Conservation (phyloP, 2,329 filamentous ascomycete genomes). For the Paecilomyces sp. region DNA sequence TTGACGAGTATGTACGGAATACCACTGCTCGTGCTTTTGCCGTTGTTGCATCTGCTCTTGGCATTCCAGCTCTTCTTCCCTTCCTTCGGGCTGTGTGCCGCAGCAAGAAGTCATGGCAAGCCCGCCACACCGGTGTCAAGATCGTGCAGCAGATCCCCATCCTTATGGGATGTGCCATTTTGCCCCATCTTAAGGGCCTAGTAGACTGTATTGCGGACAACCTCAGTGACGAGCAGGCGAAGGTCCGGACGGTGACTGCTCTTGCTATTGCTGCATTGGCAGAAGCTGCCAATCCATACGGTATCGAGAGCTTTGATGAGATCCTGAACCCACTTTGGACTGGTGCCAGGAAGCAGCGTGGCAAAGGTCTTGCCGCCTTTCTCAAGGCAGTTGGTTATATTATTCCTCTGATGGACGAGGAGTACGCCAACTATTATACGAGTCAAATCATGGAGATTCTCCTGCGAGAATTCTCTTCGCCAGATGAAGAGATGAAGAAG, state of each 20-base stretch:
- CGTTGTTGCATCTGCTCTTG: slow-evolving; percentile 90
- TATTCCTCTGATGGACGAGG: slow-evolving; percentile 98
- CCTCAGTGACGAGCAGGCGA: slow-evolving; percentile 94
- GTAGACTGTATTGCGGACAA: slow-evolving; percentile 96
- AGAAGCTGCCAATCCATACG: slow-evolving; percentile 94
- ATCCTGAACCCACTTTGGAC: slow-evolving; percentile 97
- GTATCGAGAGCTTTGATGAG: slow-evolving; percentile 98
- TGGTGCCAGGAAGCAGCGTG: slow-evolving; percentile 88
- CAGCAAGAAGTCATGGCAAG: slow-evolving; percentile 99
- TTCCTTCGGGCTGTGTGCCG: slow-evolving; percentile 93
- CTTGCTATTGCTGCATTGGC: slow-evolving; percentile 90
- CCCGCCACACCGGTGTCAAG: slow-evolving; percentile 95
- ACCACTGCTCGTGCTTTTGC: slow-evolving; percentile 96
- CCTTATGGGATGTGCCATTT: slow-evolving; percentile 92
- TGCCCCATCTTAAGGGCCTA: slow-evolving; percentile 90
- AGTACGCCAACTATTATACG: slow-evolving; percentile 98
- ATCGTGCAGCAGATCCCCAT: slow-evolving; percentile 99
- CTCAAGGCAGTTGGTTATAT: slow-evolving; percentile 97
- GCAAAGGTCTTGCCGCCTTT: slow-evolving; percentile 91
- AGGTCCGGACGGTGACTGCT: slow-evolving; percentile 92
- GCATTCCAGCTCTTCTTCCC: slow-evolving; percentile 88
- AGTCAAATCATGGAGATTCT: slow-evolving; percentile 98
- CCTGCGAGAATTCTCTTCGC: slow-evolving; percentile 89
- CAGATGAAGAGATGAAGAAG: slow-evolving; percentile 99
- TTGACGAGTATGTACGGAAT: slow-evolving; percentile 97